Base-by-base conservation (phyloP, 148 eudicot species). In the Rhododendron ovatum region DNA sequence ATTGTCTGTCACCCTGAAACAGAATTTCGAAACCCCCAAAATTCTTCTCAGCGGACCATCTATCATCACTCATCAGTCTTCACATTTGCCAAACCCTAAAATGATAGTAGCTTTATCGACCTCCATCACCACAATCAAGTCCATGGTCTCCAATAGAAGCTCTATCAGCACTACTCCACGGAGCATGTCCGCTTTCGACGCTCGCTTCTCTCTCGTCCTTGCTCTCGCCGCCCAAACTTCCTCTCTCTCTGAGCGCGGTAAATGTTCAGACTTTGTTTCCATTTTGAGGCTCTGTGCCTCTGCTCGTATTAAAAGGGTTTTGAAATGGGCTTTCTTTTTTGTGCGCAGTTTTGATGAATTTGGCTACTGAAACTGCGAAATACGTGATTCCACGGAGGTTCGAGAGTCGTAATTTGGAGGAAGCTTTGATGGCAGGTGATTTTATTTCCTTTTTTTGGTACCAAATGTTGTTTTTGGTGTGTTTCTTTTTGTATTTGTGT, bases 401-500 rank as follows among this genome's bases (percentile, higher is more conserved):
- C 14, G 95, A 94, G 87, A 85, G 91, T 88, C 94, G 87, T 67
- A 97, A 86, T 86, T 90, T 97, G 43, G 98, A 97, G 87, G 95
- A 95, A 92, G 96, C 96, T 87, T 89, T 97, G 75, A 97, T 97
- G 98, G 80, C 96, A 30, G 98, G 99, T 96, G 88, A 28, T 83
- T 11, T 9, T 35, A 14, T 22, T 50, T 41, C 39, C 61, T 39
- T 78, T 59, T 41, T 50, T 24, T 71, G 55, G 47, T 20, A 33
- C 45, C 55, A 17, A 13, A 20, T 45, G 12, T 67, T 50, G 12
- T 15, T 55, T n/a, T 20, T 17, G 75, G 22, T 20, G 43, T 7
- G 51, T 65, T 50, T n/a, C 30, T 3, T 63, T 61, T 6, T 63
- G n/a, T 47, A 22, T 24, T 7, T 28, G 24, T 84, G 2, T 76